phyloP scores from a whole-genome alignment of 108 stramenopile species.

The Fragilaria crotonensis region DNA sequence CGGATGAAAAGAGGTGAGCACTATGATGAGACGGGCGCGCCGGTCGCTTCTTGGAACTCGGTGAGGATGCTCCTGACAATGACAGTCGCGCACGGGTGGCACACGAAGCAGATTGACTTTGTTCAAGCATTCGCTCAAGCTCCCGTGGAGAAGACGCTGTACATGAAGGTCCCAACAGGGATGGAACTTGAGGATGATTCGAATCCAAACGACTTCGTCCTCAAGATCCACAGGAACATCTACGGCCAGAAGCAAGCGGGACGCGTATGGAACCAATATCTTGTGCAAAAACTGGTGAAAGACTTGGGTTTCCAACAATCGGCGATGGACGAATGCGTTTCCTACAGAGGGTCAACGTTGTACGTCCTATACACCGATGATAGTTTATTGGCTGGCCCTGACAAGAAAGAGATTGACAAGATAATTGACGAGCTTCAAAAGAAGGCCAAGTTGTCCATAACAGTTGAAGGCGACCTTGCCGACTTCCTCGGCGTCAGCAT shows the following conservation, averaged over 20 bases:
- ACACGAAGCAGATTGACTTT: conserved; percentile 1
- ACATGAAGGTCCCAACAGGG: conserved; percentile 17
- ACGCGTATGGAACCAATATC: too few relatives aligned
- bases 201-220: too few relatives aligned
- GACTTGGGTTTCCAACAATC: conserved; percentile 23
- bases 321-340: conserved; percentile 35
- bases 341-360: conserved; percentile 18
- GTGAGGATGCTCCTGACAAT: conserved; percentile 2
- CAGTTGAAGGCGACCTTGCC: conserved; percentile 20
- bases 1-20: conserved; percentile 13
- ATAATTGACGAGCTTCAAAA: conserved; percentile 15
- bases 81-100: background rate
- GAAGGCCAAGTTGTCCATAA: conserved; percentile 8
- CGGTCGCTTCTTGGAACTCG: conserved; percentile 17
- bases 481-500: conserved; percentile 41
- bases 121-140: conserved; percentile 17
- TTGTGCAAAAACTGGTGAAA: too few relatives aligned
- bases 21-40: conserved; percentile 20
- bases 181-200: too few relatives aligned
- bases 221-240: conserved; percentile 15
- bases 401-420: conserved; percentile 10
- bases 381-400: conserved; percentile 16
- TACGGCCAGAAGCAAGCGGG: too few relatives aligned
- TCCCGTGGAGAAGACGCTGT: conserved; percentile 18
- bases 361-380: conserved; percentile 33